Conservation (phyloP, 148 eudicot genomes). For the Nepenthes gracilis region DNA sequence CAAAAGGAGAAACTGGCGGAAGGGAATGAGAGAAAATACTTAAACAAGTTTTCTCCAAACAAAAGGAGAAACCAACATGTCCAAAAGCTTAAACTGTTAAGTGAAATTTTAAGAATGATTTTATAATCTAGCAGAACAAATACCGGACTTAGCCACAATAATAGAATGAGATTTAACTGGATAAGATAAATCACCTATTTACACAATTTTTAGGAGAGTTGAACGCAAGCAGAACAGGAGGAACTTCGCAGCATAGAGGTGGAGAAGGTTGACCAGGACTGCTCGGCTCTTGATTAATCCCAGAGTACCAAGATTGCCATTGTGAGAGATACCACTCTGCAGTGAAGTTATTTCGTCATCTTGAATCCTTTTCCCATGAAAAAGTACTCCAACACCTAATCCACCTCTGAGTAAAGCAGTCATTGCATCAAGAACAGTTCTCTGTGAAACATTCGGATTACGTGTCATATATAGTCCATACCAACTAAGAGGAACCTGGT, state of each 20-base stretch:
- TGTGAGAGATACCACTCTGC: constrained; percentile 69
- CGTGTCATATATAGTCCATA: neutral
- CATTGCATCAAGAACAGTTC: constrained; percentile 76
- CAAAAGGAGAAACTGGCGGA: too few species aligned
- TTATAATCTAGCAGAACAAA: too few species aligned
- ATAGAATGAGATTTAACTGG: neutral
- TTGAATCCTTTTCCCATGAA: constrained; percentile 73
- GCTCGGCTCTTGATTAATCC: constrained; percentile 63
- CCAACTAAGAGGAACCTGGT: too few species aligned
- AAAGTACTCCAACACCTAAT: constrained; percentile 69
- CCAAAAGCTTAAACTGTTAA: too few species aligned
- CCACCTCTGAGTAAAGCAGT: constrained; percentile 63
- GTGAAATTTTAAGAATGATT: too few species aligned
- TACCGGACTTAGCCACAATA: too few species aligned
- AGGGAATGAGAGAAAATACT: too few species aligned
- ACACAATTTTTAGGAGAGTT: constrained; percentile 5
- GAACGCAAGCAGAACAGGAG: neutral
- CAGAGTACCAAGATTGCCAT: constrained; percentile 38
- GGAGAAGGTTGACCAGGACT: constrained; percentile 1
- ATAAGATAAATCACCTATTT: neutral
- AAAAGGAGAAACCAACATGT: too few species aligned
- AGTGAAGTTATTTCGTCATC: constrained; percentile 70
- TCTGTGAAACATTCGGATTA: constrained; percentile 18
- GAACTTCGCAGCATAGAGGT: neutral
- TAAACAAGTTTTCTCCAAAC: too few species aligned